Evolutionary conservation across 257 asterid species (phyloP), one percentile per base, ranked within the genome.

Genomic region (Solanum etuberosum): DNA sequence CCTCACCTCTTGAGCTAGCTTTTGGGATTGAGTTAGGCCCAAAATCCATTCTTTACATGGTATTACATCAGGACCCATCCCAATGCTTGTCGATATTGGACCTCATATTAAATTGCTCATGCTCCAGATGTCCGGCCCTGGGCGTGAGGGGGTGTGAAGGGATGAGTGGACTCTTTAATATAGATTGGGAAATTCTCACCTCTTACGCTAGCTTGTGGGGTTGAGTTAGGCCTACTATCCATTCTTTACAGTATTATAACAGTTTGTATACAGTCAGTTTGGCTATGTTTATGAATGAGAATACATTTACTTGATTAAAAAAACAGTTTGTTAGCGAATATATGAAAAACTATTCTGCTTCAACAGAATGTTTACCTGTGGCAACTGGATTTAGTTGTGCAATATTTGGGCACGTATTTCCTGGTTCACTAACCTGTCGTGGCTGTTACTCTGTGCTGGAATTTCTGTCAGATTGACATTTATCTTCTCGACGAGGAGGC

Each of bases 401-500:
- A 76, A 23, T 38, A 67, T 38, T 5, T 72, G 31, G 74, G 59
- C 38, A 37, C 65, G 82, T 68, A 38, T 85, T 85, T 80, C 71
- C 78, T 86, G 74, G 43, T 87, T 86, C 72, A 7, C 76, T 81
- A 81, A 67, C 43, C 90, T 87, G 65, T 63, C 35, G 25, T 46
- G 40, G 48, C 84, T 85, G 12, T 63, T 67, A 72, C 88, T 87
- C 85, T 76, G 65, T 86, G 57, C 86, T 21, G 43, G 87, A 23
- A 78, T 86, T 90, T 59, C 67, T 90, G 83, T 86, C 94, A 96
- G 99, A 95, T 95, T 46, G 90, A 91, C 57, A 67, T 85, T 82
- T 95, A 94, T 90, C 93, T 96, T 89, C 92, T 88, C 68, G 93
- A 32, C 27, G 93, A 94, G 89, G 94, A 95, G 93, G 99, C 93